Base-by-base conservation (phyloP, 2,329 filamentous ascomycete genomes). In the Botryotinia narcissicola region DNA sequence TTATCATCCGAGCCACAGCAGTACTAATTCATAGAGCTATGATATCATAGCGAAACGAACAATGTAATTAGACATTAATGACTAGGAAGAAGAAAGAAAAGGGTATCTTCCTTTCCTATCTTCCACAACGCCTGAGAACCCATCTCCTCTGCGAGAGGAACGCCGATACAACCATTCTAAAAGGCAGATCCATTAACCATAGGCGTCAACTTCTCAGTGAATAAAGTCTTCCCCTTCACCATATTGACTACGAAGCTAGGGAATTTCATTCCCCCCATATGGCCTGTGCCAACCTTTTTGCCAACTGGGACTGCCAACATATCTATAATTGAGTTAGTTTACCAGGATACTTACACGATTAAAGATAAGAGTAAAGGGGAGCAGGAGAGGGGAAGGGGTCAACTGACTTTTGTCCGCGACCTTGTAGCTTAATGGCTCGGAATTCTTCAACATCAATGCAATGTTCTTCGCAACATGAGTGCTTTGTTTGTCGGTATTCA, bases 221-320 rank as follows among this genome's bases (percentile, higher is more conserved):
- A 80, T 22, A 80, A 73, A 14, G 73, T 77, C 75, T 79, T 80
- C 32, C 72, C 71, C 57, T 77, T 78, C 12, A 78, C 48, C 71
- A 73, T 74, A 25, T 54, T 64, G 6, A 81, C 72, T 20, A 81
- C 51, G 51, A 80, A 78, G 62, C 75, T 74, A 48, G 79, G 79
- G 18, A 80, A 62, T 54, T 75, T 78, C 70, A 76, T 75, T n/a
- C 54, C 75, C 5, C 78, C 78, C 68, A 80, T 77, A 54, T 82
- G 79, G 35, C 76, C 80, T 8, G 78, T 80, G 8, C 77, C 80
- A 14, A 63, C 48, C 81, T 88, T 88, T 32, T 77, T 79, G 44
- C 83, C 82, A 29, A 80, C 78, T 64, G 81, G 80, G 4, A 82
- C 83, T 18, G 71, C 77, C 29, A 73, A 14, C 32, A 73, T 75